These are phyloP conservation scores for Ustilago trichophora DNA, from an alignment of 1,284 basidiomycete species.

Conservation along the genomic window DNA sequence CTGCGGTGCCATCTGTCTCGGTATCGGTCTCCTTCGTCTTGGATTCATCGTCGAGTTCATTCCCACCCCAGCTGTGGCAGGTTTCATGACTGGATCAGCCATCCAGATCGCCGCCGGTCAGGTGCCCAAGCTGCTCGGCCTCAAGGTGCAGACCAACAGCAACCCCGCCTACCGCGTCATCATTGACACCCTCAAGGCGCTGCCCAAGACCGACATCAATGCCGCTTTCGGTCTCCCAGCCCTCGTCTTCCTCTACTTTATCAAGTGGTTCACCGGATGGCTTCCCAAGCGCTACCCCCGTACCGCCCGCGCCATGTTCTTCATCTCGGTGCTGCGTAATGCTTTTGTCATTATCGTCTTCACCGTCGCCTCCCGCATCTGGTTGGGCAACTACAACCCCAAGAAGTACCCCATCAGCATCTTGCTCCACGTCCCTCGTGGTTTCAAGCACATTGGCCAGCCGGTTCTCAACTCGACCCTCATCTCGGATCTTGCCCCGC, in stretches of 20 bases:
- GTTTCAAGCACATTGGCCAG: slow-evolving; percentile 74
- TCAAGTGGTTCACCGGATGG: slow-evolving; percentile 75
- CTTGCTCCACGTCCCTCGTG: slow-evolving; percentile 74
- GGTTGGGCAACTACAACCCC: slow-evolving; percentile 60
- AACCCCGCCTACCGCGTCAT: slow-evolving; percentile 81
- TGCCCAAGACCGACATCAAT: slow-evolving; percentile 78
- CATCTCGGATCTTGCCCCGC: slow-evolving; percentile 76
- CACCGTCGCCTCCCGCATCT: slow-evolving; percentile 69
- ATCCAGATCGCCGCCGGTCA: slow-evolving; percentile 64
- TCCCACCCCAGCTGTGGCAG: slow-evolving; percentile 86
- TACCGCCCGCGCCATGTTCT: slow-evolving; percentile 74
- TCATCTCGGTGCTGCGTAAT: slow-evolving; percentile 62
- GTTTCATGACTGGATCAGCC: slow-evolving; percentile 73
- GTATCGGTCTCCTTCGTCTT: slow-evolving; percentile 86
- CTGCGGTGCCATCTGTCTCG: slow-evolving; percentile 91
- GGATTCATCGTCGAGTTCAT: slow-evolving; percentile 98
- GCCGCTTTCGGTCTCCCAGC: slow-evolving; percentile 89
- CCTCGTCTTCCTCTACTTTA: slow-evolving; percentile 77
- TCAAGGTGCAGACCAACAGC: slow-evolving; percentile 54
- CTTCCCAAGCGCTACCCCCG: slow-evolving; percentile 76
- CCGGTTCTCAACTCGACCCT: slow-evolving; percentile 77
- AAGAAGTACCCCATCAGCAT: slow-evolving; percentile 87
- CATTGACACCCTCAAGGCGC: slow-evolving; percentile 87
- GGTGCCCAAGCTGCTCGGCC: slow-evolving; percentile 63
- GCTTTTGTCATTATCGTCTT: slow-evolving; percentile 68